Conservation (phyloP, 2,329 filamentous ascomycete genomes). For the Calonectria pseudoreteaudii region DNA sequence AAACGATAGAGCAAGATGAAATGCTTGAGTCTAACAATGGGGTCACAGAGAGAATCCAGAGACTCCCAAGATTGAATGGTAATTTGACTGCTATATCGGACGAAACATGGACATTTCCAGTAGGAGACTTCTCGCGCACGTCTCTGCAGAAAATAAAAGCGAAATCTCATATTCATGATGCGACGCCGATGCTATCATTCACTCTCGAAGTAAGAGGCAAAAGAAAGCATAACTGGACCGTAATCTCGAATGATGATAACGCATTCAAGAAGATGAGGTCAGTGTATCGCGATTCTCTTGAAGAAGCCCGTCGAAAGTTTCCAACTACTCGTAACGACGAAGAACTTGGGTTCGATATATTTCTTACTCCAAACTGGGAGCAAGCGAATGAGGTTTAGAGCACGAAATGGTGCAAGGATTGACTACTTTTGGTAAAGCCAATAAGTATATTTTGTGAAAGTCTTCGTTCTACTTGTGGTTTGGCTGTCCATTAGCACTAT, state of each 20-base stretch:
- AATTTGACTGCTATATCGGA: constrained; percentile 15
- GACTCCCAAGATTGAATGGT: background rate
- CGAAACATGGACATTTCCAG: background rate
- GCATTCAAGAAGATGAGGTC: background rate
- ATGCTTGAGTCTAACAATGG: background rate
- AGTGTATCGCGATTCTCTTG: background rate
- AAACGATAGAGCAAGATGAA: background rate
- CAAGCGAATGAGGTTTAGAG: too few species aligned
- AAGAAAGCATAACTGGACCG: background rate
- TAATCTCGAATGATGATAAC: background rate
- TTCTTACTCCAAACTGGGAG: background rate
- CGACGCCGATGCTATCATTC: background rate
- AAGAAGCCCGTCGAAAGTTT: background rate
- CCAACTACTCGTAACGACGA: background rate
- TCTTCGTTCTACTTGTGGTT: background rate
- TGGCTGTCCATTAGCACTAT: background rate
- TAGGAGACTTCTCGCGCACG: constrained; percentile 12
- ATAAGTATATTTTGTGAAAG: background rate
- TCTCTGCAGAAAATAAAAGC: constrained; percentile 20
- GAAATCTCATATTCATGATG: constrained; percentile 10
- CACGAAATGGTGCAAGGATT: background rate
- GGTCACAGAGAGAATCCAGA: background rate
- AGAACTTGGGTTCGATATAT: background rate
- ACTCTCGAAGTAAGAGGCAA: background rate
- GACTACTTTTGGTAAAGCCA: background rate